Conservation (phyloP, 2,329 filamentous ascomycete genomes). For the Aspergillus felis region DNA sequence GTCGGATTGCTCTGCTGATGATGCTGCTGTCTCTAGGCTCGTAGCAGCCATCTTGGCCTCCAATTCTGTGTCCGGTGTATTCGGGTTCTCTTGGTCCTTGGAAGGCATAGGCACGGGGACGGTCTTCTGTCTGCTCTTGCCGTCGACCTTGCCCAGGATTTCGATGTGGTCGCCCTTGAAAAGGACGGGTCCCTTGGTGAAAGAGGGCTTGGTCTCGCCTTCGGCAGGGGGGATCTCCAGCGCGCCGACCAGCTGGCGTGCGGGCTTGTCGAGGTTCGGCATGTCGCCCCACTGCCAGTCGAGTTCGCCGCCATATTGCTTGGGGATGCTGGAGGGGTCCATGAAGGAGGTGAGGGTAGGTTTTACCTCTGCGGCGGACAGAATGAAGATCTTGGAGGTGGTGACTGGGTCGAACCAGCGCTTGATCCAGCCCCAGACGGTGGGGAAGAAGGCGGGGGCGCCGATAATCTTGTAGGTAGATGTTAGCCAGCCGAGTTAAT, state of each 20-base stretch:
- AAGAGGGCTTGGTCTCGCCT: slow-evolving; percentile 21
- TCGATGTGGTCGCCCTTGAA: slow-evolving; percentile 32
- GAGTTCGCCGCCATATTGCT: slow-evolving; percentile 81
- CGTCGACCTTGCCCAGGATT: slow-evolving; percentile 32
- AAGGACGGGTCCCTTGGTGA: slow-evolving; percentile 34
- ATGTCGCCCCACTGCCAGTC: slow-evolving; percentile 76
- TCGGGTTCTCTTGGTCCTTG: background rate
- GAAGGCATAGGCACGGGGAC: slow-evolving; percentile 20
- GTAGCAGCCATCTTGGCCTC: background rate
- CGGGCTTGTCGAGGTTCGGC: slow-evolving; percentile 62
- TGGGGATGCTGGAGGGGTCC: slow-evolving; percentile 76
- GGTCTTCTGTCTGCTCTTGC: slow-evolving; percentile 25
- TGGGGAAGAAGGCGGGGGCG: slow-evolving; percentile 85
- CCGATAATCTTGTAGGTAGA: slow-evolving; percentile 64
- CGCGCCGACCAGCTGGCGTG: slow-evolving; percentile 29
- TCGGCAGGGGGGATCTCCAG: slow-evolving; percentile 26
- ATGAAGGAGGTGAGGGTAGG: slow-evolving; percentile 77
- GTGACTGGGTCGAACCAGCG: slow-evolving; percentile 94
- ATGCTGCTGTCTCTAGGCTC: background rate
- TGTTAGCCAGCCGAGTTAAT: slow-evolving; percentile 1
- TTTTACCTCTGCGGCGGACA: slow-evolving; percentile 68
- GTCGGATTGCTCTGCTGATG: background rate
- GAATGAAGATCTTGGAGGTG: slow-evolving; percentile 92
- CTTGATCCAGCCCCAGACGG: slow-evolving; percentile 89
- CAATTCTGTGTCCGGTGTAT: background rate